Percentiles rank a stretch among this genome's conserved stretches.
phyloP scores from a whole-genome alignment of 768 basidiomycete species.

The Epithele typhae region DNA sequence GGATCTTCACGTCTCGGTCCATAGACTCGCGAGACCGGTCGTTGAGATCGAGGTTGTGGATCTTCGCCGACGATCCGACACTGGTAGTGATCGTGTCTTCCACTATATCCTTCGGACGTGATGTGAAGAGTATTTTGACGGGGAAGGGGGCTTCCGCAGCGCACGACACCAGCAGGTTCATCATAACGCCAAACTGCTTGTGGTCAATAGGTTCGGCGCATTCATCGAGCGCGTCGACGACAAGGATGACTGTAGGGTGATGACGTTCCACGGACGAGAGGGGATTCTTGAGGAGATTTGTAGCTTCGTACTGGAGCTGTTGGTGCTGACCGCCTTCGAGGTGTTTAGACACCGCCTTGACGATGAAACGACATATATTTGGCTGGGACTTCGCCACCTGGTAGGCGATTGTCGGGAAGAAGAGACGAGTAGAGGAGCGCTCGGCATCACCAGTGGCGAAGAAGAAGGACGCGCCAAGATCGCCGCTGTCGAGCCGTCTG shows the following conservation, averaged over 20 bases:
- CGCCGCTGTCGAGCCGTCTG: conserved; percentile 11
- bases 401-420: conserved; percentile 30
- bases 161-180: not conserved
- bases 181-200: not conserved
- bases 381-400: conserved; percentile 23
- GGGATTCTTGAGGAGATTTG: conserved; percentile 14
- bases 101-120: not conserved
- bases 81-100: no score
- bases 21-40: no score
- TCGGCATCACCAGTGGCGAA: conserved; percentile 23
- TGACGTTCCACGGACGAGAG: not conserved
- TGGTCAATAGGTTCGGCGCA: conserved; percentile 13
- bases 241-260: conserved; percentile 19
- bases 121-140: not conserved
- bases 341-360: not conserved
- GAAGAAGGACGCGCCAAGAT: conserved; percentile 32
- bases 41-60: no score
- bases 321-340: not conserved
- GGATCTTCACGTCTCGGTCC: no score
- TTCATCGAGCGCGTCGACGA: conserved; percentile 37
- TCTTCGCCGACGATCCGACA: no score
- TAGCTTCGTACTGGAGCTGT: not conserved
- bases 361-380: conserved; percentile 5
- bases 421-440: conserved; percentile 17
- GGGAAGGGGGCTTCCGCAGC: not conserved